These are phyloP conservation scores for Mycena floridula DNA, from an alignment of 768 basidiomycete species.

Conservation along the genomic window DNA sequence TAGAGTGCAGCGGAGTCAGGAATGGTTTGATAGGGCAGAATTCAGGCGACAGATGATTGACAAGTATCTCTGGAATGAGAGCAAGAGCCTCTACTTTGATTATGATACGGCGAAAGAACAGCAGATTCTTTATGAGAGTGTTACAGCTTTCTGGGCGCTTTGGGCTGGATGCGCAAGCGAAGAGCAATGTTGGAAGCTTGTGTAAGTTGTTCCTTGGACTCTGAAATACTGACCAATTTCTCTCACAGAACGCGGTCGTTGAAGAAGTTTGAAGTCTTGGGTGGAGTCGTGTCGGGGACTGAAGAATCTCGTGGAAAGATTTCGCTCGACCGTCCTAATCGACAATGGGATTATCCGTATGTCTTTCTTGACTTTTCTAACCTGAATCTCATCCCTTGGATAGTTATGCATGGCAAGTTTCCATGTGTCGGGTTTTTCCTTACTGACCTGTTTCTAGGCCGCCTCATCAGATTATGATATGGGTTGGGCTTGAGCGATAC, in stretches of 20 bases:
- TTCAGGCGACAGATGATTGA: conserved; percentile 83
- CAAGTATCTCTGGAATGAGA: conserved; percentile 96
- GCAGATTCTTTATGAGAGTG: conserved; percentile 93
- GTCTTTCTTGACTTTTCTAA: conserved; percentile 24
- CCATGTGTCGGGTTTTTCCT: background rate
- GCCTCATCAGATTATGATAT: conserved; percentile 98
- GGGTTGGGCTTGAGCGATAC: conserved; percentile 96
- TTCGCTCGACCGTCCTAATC: conserved; percentile 92
- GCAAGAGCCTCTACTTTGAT: conserved; percentile 90
- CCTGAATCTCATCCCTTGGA: conserved; percentile 9
- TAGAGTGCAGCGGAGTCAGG: conserved; percentile 67
- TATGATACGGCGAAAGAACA: conserved; percentile 90
- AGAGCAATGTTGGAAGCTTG: conserved; percentile 88
- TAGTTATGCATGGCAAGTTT: conserved; percentile 63
- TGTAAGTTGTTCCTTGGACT: conserved; percentile 45
- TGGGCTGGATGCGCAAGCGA: conserved; percentile 99
- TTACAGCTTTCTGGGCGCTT: conserved; percentile 93
- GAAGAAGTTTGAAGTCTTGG: conserved; percentile 94
- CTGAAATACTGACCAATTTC: conserved; percentile 12
- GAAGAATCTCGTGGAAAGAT: conserved; percentile 96
- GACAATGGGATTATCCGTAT: conserved; percentile 97
- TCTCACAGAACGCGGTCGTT: conserved; percentile 67
- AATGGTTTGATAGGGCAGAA: conserved; percentile 92
- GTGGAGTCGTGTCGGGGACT: conserved; percentile 92
- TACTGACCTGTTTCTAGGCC: conserved; percentile 44